These are phyloP conservation scores for Lactarius trivialis DNA, from an alignment of 768 basidiomycete species.

Conservation along the genomic window DNA sequence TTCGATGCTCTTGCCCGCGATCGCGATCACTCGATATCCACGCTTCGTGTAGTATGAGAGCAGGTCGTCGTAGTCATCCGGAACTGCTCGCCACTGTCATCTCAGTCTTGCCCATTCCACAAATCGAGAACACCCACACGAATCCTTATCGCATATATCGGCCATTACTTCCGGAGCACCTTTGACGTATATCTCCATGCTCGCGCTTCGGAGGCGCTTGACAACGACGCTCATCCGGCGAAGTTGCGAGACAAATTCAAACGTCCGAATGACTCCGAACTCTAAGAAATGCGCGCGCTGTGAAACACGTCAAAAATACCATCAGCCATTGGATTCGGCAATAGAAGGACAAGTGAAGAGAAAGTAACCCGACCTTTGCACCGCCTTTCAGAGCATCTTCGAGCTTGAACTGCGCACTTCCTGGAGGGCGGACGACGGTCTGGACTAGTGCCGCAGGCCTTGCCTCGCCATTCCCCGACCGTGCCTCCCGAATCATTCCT, in stretches of 20 bases:
- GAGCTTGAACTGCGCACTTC: slow-evolving; percentile 80
- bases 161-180: slow-evolving; percentile 99
- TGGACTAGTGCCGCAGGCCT: slow-evolving; percentile 86
- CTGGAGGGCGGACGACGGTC: slow-evolving; percentile 92
- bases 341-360: background rate
- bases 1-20: slow-evolving; percentile 93
- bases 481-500: slow-evolving; percentile 59
- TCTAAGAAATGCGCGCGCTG: slow-evolving; percentile 97
- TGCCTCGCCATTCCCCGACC: slow-evolving; percentile 44
- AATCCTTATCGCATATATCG: slow-evolving; percentile 87
- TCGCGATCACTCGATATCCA: slow-evolving; percentile 96
- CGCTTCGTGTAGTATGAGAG: slow-evolving; percentile 95
- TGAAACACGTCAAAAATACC: slow-evolving; percentile 4
- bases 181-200: slow-evolving; percentile 98
- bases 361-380: slow-evolving; percentile 49
- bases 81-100: slow-evolving; percentile 48
- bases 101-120: background rate
- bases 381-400: slow-evolving; percentile 90
- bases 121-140: slow-evolving; percentile 55
- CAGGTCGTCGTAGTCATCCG: slow-evolving; percentile 92
- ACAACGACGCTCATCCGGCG: slow-evolving; percentile 98
- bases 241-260: slow-evolving; percentile 91
- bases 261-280: slow-evolving; percentile 90
- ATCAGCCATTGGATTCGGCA: slow-evolving; percentile 10
- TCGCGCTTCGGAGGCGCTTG: slow-evolving; percentile 85